These are phyloP conservation scores for Rhodotorula diobovata DNA, from an alignment of 768 basidiomycete genomes.

Conservation along the genomic window DNA sequence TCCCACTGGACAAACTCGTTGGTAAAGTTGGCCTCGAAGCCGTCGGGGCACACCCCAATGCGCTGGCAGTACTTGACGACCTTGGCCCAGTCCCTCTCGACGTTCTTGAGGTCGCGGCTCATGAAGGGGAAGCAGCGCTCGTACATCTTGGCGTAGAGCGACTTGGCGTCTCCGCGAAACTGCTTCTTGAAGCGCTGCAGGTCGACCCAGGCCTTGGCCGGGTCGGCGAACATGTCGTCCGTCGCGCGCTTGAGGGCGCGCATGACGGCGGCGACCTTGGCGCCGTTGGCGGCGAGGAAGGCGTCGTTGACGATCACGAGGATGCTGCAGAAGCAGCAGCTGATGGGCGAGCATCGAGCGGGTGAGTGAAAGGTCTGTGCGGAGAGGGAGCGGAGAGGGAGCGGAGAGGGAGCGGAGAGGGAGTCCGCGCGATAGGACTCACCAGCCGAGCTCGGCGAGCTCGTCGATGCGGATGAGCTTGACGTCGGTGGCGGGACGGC, in stretches of 20 bases:
- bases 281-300: conserved; percentile 34
- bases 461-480: conserved; percentile 42
- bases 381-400: too few species aligned
- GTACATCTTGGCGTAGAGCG: conserved; percentile 37
- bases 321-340: conserved; percentile 9
- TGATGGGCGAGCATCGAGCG: too few species aligned
- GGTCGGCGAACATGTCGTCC: conserved; percentile 35
- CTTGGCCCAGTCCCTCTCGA: conserved; percentile 41
- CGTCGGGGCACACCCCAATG: conserved; percentile 27
- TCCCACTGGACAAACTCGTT: conserved; percentile 36
- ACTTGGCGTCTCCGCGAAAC: conserved; percentile 24
- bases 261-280: conserved; percentile 41
- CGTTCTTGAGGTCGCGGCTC: conserved; percentile 33
- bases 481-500: conserved; percentile 39
- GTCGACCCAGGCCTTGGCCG: conserved; percentile 35
- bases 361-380: neutral
- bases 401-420: neutral
- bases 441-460: conserved; percentile 39
- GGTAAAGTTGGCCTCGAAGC: conserved; percentile 42
- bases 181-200: conserved; percentile 32
- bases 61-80: conserved; percentile 40
- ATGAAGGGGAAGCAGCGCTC: conserved; percentile 41
- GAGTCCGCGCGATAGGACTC: neutral
- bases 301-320: conserved; percentile 35
- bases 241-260: conserved; percentile 40